Conservation (phyloP, 2,329 filamentous ascomycete genomes). For the Xylaria sp. region DNA sequence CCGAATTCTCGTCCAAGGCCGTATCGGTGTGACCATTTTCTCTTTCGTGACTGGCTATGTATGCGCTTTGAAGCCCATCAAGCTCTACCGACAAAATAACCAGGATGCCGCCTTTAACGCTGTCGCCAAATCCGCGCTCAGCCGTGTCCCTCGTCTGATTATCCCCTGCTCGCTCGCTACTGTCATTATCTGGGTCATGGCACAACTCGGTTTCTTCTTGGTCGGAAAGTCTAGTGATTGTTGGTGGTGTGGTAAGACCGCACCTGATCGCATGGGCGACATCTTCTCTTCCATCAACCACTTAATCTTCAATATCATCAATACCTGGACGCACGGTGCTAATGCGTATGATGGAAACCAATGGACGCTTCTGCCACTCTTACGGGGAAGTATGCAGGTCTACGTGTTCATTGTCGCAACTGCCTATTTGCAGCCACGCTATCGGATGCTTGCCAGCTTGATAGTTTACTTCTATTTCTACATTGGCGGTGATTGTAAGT, state of each 20-base stretch:
- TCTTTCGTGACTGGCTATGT: slow-evolving; percentile 69
- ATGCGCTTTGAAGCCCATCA: slow-evolving; percentile 65
- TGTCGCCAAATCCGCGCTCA: slow-evolving; percentile 62
- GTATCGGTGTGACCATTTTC: slow-evolving; percentile 70
- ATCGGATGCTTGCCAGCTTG: slow-evolving; percentile 54
- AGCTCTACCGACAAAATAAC: slow-evolving; percentile 59
- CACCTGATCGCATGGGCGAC: slow-evolving; percentile 48
- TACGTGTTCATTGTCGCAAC: slow-evolving; percentile 60
- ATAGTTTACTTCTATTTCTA: slow-evolving; percentile 58
- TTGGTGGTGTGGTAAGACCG: slow-evolving; percentile 62
- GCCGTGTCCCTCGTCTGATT: slow-evolving; percentile 62
- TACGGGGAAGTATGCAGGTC: slow-evolving; percentile 60
- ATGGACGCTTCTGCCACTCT: slow-evolving; percentile 62
- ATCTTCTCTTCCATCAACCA: slow-evolving; percentile 50
- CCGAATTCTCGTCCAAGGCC: slow-evolving; percentile 63
- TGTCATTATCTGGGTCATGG: slow-evolving; percentile 56
- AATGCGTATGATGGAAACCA: slow-evolving; percentile 64
- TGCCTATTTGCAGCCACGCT: slow-evolving; percentile 53
- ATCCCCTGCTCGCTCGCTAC: slow-evolving; percentile 63
- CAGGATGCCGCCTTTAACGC: slow-evolving; percentile 58
- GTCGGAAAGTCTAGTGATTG: slow-evolving; percentile 62
- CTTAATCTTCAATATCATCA: slow-evolving; percentile 52
- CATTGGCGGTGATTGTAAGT: slow-evolving; percentile 44
- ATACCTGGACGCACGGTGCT: slow-evolving; percentile 56
- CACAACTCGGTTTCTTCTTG: slow-evolving; percentile 62